A percentile compares a stretch with the other conserved stretches of the same genome.
phyloP scores from a whole-genome alignment of 768 basidiomycete species.

The Tulasnella calospora region DNA sequence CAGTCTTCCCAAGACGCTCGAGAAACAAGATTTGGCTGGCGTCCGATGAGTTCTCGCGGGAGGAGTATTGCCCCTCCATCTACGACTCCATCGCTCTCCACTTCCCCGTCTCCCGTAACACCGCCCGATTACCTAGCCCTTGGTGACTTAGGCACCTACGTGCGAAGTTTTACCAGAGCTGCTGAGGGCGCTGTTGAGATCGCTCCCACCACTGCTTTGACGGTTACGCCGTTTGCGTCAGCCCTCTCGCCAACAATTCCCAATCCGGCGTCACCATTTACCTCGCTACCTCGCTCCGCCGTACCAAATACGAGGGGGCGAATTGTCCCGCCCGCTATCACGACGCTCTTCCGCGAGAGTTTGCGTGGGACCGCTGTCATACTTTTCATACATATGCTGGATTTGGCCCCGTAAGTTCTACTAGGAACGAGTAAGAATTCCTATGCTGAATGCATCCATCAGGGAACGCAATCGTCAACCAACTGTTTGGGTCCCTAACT shows the following conservation, averaged over 20 bases:
- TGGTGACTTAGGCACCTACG: not conserved
- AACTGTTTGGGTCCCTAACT: conserved; percentile 77
- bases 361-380: conserved; percentile 57
- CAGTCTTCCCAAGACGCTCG: not conserved
- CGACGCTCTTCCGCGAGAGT: not conserved
- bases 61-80: not conserved
- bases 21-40: not conserved
- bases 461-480: conserved; percentile 75
- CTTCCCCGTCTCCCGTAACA: not conserved
- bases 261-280: not conserved
- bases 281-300: not conserved
- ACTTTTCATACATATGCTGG: conserved; percentile 93
- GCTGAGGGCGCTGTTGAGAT: not conserved
- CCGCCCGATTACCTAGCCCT: not conserved
- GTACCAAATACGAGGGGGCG: not conserved
- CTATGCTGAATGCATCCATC: not conserved
- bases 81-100: not conserved
- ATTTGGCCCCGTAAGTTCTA: conserved; percentile 41
- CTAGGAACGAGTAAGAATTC: not conserved
- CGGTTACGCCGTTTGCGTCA: not conserved
- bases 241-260: not conserved
- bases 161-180: not conserved
- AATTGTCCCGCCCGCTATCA: not conserved
- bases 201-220: not conserved
- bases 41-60: not conserved